Conservation (phyloP, 2,329 filamentous ascomycete genomes). For the Fusarium miscanthi region DNA sequence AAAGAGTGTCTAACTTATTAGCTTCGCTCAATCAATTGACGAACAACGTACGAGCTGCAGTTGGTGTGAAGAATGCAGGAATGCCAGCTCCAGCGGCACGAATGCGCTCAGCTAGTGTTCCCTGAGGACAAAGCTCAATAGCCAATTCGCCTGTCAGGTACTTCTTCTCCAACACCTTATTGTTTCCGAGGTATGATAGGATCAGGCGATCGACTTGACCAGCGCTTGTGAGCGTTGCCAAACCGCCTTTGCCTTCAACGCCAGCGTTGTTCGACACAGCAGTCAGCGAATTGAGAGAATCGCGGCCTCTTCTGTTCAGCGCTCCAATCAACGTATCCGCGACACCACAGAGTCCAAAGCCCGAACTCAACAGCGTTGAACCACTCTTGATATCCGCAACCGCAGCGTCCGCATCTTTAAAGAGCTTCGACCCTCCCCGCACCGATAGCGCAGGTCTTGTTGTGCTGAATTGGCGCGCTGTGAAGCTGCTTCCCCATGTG, state of each 20-base stretch:
- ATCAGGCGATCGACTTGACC: slow-evolving; percentile 79
- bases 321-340: slow-evolving; percentile 79
- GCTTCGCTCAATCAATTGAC: not conserved
- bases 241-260: slow-evolving; percentile 72
- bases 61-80: slow-evolving; percentile 83
- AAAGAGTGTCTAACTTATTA: slow-evolving; percentile 64
- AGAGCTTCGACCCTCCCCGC: slow-evolving; percentile 57
- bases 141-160: slow-evolving; percentile 80
- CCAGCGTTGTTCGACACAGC: slow-evolving; percentile 87
- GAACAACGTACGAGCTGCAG: slow-evolving; percentile 68
- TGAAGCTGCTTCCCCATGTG: slow-evolving; percentile 40
- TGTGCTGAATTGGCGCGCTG: slow-evolving; percentile 36
- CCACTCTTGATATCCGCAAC: slow-evolving; percentile 77
- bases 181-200: slow-evolving; percentile 80
- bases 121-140: slow-evolving; percentile 81
- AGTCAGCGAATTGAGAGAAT: slow-evolving; percentile 74
- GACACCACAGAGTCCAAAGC: slow-evolving; percentile 85
- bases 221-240: slow-evolving; percentile 74
- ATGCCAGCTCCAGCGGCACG: slow-evolving; percentile 80
- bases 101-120: slow-evolving; percentile 77
- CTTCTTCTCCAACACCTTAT: slow-evolving; percentile 79
- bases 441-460: slow-evolving; percentile 23
- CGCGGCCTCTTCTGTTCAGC: slow-evolving; percentile 68
- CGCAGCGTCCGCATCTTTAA: slow-evolving; percentile 71
- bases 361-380: slow-evolving; percentile 78